Conservation (phyloP, 805 yeast species). For the Ogataea nitratoaversa region DNA sequence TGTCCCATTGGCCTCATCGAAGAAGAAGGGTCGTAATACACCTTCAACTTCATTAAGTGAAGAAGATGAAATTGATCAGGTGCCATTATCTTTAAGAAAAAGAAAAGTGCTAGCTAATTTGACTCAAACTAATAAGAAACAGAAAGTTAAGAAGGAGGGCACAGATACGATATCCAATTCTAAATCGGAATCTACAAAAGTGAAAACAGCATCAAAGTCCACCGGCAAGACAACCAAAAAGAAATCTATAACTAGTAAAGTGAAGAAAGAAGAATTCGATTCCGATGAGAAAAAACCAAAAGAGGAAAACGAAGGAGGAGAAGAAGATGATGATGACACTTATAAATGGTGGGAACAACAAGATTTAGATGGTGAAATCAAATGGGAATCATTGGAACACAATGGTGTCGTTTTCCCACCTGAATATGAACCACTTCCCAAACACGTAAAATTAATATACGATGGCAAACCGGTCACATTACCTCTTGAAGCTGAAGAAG, state of each 20-base stretch:
- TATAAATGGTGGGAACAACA: conserved; percentile 82
- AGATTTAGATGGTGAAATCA: conserved; percentile 66
- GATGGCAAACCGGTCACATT: conserved; percentile 71
- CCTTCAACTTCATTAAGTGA: conserved; percentile 17
- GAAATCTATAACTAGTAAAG: conserved; percentile 3
- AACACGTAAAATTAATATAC: conserved; percentile 68
- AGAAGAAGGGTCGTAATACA: conserved; percentile 5
- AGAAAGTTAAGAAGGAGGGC: conserved; percentile 13
- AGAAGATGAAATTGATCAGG: conserved; percentile 13
- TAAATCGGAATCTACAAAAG: conserved; percentile 4
- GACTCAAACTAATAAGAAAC: conserved; percentile 8
- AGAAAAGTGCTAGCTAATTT: conserved; percentile 3
- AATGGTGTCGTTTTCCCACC: conserved; percentile 95
- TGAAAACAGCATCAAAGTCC: conserved; percentile 1
- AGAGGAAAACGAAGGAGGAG: conserved; percentile 28
- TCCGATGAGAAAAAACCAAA: conserved; percentile 10
- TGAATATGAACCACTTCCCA: conserved; percentile 80
- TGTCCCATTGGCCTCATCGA: conserved; percentile 5
- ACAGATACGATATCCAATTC: conserved; percentile 7
- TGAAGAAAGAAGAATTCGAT: conserved; percentile 3
- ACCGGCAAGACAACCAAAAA: conserved; percentile 4
- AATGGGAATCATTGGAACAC: conserved; percentile 86
- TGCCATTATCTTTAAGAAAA: conserved; percentile 11
- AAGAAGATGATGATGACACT: conserved; percentile 54
- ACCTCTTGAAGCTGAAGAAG: conserved; percentile 87